Percentiles rank a stretch among this genome's conserved stretches.
Conservation (phyloP, 257 asterid genomes). For the Capsicum baccatum region DNA sequence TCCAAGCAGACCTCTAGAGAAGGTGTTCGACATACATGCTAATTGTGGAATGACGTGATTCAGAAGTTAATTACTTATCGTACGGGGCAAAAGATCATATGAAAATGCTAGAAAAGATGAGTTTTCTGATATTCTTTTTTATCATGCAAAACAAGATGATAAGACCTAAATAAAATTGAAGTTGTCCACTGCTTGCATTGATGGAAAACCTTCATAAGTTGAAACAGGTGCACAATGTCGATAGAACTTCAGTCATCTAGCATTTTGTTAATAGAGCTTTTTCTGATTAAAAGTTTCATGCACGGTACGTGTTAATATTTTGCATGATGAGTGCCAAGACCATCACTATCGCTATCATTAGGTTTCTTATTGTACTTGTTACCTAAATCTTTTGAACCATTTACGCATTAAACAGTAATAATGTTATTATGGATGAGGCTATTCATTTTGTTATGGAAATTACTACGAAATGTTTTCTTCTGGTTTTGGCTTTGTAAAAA, state of each 20-base stretch:
- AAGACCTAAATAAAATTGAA: neutral
- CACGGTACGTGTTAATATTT: neutral
- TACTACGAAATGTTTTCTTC: neutral
- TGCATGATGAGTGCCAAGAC: neutral
- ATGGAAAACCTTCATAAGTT: neutral
- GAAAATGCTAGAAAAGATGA: neutral
- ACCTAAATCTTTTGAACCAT: neutral
- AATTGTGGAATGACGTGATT: neutral
- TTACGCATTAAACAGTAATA: neutral
- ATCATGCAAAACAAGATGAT: neutral
- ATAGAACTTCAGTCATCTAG: neutral
- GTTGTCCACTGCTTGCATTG: neutral
- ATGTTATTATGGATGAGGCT: neutral
- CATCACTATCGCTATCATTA: neutral
- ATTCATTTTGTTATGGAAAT: neutral
- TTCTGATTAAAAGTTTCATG: neutral
- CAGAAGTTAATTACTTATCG: neutral
- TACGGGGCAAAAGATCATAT: neutral
- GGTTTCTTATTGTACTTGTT: neutral
- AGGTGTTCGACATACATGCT: no score
- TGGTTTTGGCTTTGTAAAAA: neutral
- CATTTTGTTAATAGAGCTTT: neutral
- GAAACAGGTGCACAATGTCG: neutral
- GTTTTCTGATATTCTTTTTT: neutral
- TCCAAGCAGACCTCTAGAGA: no score